phyloP scores from a whole-genome alignment of 225 moss, liverwort and hornwort species.

The Marchantia paleacea region DNA sequence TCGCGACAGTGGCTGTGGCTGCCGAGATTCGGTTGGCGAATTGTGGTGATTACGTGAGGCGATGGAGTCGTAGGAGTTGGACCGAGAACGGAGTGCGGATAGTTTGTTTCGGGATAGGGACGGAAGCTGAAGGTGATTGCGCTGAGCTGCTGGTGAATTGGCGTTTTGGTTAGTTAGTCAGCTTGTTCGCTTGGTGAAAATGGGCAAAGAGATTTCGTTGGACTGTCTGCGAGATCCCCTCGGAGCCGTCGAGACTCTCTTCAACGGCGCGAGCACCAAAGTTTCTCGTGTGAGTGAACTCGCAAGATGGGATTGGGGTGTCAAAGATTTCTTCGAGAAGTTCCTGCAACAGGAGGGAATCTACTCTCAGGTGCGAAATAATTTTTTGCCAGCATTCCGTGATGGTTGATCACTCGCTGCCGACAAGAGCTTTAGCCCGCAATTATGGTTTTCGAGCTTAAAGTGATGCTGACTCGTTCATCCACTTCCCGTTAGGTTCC shows the following conservation, averaged over 20 bases:
- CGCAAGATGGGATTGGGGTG: conserved; percentile 77
- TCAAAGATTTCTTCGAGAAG: conserved; percentile 63
- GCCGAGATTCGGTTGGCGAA: no score
- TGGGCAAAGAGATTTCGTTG: conserved; percentile 33
- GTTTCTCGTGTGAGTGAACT: conserved; percentile 41
- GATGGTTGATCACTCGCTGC: background rate
- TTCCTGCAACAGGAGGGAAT: conserved; percentile 48
- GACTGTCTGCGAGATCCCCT: conserved; percentile 81
- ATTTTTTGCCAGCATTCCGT: background rate
- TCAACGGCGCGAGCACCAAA: conserved; percentile 53
- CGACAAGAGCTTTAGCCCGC: no score
- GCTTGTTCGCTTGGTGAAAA: background rate
- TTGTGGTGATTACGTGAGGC: no score
- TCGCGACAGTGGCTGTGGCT: no score
- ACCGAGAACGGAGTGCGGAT: no score
- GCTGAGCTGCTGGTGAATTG: no score
- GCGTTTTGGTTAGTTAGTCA: no score
- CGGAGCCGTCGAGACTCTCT: conserved; percentile 71
- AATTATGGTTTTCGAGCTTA: background rate
- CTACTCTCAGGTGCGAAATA: conserved; percentile 48
- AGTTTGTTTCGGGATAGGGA: no score
- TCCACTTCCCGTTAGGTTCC: conserved; percentile 51
- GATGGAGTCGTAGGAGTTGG: no score
- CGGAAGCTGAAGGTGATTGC: no score
- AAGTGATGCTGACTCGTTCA: background rate